Evolutionary conservation across 2,329 filamentous ascomycete genomes (phyloP), one percentile per base, ranked within the genome.

Genomic region (Neonectria hederae): DNA sequence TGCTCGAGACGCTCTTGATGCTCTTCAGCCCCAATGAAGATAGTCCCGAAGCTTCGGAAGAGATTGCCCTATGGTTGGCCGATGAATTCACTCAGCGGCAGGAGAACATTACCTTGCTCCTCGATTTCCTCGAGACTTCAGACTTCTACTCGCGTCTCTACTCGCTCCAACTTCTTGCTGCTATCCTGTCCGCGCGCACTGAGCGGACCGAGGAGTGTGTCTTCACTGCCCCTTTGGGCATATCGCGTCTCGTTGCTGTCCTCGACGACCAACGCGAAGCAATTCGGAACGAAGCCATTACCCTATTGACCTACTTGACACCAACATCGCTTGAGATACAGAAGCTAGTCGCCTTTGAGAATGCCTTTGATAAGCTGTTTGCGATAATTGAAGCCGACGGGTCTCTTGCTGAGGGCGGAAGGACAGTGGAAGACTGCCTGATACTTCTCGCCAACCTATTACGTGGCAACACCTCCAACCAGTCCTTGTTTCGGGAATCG

Each of bases 71-170:
- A 28, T 99, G 96, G 94, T 85, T 99, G 63, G 96, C 96, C 58
- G 96, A 99, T 80, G 95, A 98, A 79, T 99, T 99, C 77, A 97
- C 96, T 35, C 94, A 97, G 84, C 90, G 93, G 67, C 94, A 97
- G 87, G 95, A 98, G 81, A 98, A 99, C 78, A 95, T 97, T 66
- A 95, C 93, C 2, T 84, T 96, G 17, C 87, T 99, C 24, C 87
- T 99, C 65, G 92, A 96, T 76, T 92, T 99, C 60, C 86, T 99
- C 69, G 95, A 97, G 70, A 89, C 90, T 14, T 85, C 85, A 69
- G 94, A 97, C 74, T 97, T 97, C 75, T 97, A 97, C 79, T 92
- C 93, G 22, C 90, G 95, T 24, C 86, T 98, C 1, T 98, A 98
- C 80, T 92, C 93, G 5, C 82, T 99, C 28, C 94, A 98, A 79